These are phyloP conservation scores for Fragilaria crotonensis DNA, from an alignment of 108 stramenopile species.

Conservation along the genomic window DNA sequence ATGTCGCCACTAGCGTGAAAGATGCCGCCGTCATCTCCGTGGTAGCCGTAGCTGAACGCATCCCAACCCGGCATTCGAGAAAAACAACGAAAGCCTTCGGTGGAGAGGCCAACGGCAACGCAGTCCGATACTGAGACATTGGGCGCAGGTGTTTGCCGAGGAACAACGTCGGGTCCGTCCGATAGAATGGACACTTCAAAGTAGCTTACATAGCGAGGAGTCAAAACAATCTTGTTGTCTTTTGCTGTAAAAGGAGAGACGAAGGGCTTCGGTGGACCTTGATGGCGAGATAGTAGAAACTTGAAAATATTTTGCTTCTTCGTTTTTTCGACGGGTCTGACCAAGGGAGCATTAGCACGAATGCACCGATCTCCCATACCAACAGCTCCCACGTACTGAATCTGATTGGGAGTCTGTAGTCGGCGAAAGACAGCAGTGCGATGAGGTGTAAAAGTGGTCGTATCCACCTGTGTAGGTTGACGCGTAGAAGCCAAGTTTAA, in stretches of 20 bases:
- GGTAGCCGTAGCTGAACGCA: conserved; percentile 58
- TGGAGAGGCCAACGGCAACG: conserved; percentile 68
- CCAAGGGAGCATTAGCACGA: conserved; percentile 50
- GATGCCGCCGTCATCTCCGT: conserved; percentile 78
- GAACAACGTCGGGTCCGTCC: too few relatives aligned
- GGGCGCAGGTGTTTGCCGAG: too few relatives aligned
- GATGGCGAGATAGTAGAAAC: too few relatives aligned
- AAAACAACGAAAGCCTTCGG: conserved; percentile 27
- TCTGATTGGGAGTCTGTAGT: too few relatives aligned
- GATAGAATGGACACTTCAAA: conserved; percentile 62
- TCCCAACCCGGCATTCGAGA: conserved; percentile 87
- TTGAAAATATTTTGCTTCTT: too few relatives aligned
- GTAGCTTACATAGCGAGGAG: conserved; percentile 58
- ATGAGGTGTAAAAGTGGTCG: too few relatives aligned
- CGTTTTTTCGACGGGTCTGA: conserved; percentile 17
- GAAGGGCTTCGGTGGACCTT: conserved; percentile 52
- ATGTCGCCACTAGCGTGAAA: conserved; percentile 69
- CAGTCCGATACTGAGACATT: conserved; percentile 29
- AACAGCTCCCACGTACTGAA: conserved; percentile 51
- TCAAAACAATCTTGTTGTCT: conserved; percentile 33
- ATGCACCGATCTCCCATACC: conserved; percentile 68
- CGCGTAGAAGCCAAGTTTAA: too few relatives aligned
- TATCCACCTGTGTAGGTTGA: too few relatives aligned
- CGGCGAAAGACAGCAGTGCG: too few relatives aligned
- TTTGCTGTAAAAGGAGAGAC: conserved; percentile 29